A percentile compares a stretch with the other conserved stretches of the same genome.
These are phyloP conservation scores for Dactylellina cionopaga DNA, from an alignment of 2,329 filamentous ascomycete genomes.

Conservation along the genomic window DNA sequence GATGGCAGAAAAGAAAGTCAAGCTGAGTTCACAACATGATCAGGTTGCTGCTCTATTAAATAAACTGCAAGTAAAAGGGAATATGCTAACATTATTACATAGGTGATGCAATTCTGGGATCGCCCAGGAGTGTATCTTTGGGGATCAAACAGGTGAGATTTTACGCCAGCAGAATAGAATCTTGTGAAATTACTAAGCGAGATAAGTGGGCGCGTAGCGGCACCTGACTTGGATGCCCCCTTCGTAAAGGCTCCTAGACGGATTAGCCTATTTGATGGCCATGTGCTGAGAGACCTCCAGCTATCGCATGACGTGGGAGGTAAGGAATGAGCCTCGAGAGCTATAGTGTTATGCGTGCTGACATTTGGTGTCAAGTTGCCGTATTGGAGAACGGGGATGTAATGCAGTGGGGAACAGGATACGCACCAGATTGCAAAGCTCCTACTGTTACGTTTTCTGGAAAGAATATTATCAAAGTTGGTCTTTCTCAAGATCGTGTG, in stretches of 20 bases:
- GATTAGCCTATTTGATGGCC: constrained; percentile 82
- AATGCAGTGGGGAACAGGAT: constrained; percentile 88
- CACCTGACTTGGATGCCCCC: constrained; percentile 79
- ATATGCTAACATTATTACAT: neutral
- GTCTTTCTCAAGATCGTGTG: constrained; percentile 83
- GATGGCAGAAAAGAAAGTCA: constrained; percentile 47
- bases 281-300: constrained; percentile 86
- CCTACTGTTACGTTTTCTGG: constrained; percentile 80
- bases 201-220: constrained; percentile 76
- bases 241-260: constrained; percentile 82
- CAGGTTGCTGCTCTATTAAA: constrained; percentile 69
- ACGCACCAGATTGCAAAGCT: constrained; percentile 70
- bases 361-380: constrained; percentile 65
- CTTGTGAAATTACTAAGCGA: constrained; percentile 19
- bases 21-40: constrained; percentile 80
- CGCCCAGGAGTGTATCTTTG: constrained; percentile 91
- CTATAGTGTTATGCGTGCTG: neutral
- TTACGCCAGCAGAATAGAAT: neutral
- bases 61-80: neutral
- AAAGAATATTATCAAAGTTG: constrained; percentile 80
- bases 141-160: constrained; percentile 76
- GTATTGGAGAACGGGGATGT: constrained; percentile 88
- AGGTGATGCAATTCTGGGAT: constrained; percentile 64
- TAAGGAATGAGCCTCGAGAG: constrained; percentile 21
- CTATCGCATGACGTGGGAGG: constrained; percentile 81